Percentiles rank a stretch among this genome's conserved stretches.
Conservation (phyloP, 2,329 filamentous ascomycete species). For the Cladosporium halotolerans region DNA sequence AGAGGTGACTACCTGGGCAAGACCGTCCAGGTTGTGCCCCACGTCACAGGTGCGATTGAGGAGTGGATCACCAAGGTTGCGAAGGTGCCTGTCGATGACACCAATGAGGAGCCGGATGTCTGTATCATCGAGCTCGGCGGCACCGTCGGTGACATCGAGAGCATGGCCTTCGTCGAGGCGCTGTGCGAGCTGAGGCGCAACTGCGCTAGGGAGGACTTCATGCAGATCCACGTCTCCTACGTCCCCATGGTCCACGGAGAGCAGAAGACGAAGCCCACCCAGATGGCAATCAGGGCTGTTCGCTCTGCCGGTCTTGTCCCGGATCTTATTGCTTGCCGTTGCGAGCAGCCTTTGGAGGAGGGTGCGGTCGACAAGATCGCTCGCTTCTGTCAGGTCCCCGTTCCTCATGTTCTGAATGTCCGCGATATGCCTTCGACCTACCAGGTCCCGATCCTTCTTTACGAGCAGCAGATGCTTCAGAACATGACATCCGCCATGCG, state of each 20-base stretch:
- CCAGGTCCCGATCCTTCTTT: constrained; percentile 86
- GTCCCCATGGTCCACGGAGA: constrained; percentile 71
- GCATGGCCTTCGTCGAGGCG: constrained; percentile 80
- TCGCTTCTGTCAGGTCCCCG: constrained; percentile 78
- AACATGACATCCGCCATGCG: constrained; percentile 61
- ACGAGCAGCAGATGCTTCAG: constrained; percentile 68
- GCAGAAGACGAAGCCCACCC: constrained; percentile 96
- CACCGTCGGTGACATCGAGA: constrained; percentile 76
- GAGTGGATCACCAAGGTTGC: constrained; percentile 88
- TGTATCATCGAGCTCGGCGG: constrained; percentile 75
- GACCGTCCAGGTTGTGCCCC: constrained; percentile 87
- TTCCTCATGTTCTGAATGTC: constrained; percentile 78
- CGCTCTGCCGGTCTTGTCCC: constrained; percentile 66
- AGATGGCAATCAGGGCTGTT: constrained; percentile 78
- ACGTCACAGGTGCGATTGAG: constrained; percentile 85
- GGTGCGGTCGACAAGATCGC: constrained; percentile 81
- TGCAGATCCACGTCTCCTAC: constrained; percentile 83
- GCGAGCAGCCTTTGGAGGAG: constrained; percentile 67
- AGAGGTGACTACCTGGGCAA: constrained; percentile 76
- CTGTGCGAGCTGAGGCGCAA: constrained; percentile 70
- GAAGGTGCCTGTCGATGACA: constrained; percentile 78
- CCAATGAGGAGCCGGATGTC: constrained; percentile 75
- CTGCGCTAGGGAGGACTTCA: constrained; percentile 71
- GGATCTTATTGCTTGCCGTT: constrained; percentile 81
- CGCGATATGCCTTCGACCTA: constrained; percentile 86